Percentiles rank a stretch among this genome's conserved stretches.
Evolutionary conservation across 2,329 filamentous ascomycete genomes (phyloP).

Genomic region (Alternaria solani): DNA sequence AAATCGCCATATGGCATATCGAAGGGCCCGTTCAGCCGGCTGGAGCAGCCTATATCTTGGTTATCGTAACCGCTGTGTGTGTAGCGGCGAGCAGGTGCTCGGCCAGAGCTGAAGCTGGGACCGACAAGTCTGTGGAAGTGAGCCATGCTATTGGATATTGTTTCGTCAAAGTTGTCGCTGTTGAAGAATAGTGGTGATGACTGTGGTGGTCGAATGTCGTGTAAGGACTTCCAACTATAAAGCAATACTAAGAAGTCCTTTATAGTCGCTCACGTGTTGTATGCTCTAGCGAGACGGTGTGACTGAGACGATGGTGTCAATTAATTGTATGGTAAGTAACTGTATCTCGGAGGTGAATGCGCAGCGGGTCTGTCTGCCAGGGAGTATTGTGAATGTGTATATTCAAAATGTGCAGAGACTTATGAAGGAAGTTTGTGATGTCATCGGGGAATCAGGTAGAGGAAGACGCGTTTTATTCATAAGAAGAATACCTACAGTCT

Average conservation of each 20-base stretch:
- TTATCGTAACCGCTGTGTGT: not conserved
- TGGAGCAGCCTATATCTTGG: not conserved
- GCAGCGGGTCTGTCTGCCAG: not conserved
- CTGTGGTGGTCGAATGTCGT: not conserved
- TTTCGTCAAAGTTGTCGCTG: not conserved
- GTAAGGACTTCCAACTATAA: not conserved
- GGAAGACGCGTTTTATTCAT: not conserved
- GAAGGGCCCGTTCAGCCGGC: not conserved
- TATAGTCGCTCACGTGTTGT: not conserved
- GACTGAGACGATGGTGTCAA: not conserved
- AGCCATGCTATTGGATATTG: not conserved
- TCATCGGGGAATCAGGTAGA: not conserved
- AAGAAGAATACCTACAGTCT: not conserved
- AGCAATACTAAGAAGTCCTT: not conserved
- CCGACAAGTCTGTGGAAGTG: not conserved
- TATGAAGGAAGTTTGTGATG: not conserved
- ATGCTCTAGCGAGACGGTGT: not conserved
- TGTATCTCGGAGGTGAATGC: not conserved
- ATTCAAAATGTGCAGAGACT: not conserved
- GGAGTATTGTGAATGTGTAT: not conserved
- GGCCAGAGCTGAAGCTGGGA: not conserved
- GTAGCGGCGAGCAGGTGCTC: not conserved
- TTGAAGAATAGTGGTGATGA: not conserved
- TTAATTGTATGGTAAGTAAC: not conserved
- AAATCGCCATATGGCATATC: not conserved